Evolutionary conservation across 441 rosid species (phyloP).

Genomic region (Codiaeum variegatum): DNA sequence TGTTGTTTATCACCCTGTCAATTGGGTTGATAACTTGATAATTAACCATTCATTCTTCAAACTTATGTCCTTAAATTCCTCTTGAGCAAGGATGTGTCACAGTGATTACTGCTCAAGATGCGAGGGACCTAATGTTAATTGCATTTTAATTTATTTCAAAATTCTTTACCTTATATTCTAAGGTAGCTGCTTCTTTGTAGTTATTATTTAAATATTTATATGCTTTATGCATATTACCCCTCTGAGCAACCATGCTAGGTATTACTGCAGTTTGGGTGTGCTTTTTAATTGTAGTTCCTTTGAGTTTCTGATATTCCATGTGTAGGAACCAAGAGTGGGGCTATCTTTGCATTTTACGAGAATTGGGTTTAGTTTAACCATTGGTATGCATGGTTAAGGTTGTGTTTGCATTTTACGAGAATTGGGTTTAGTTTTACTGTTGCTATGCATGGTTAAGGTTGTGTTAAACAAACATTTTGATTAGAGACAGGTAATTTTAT

Average conservation of each 20-base stretch:
- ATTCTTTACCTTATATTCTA: background rate
- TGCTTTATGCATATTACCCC: background rate
- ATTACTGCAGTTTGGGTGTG: background rate
- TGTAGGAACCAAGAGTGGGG: background rate
- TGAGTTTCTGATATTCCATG: background rate
- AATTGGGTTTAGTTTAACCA: background rate
- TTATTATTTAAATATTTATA: background rate
- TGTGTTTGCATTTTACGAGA: background rate
- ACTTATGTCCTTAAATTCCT: background rate
- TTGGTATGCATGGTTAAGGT: background rate
- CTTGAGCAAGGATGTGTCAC: background rate
- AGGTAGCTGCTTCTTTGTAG: background rate
- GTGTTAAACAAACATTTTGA: background rate
- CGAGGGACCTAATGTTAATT: background rate
- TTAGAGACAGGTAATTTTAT: background rate
- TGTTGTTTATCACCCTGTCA: slow-evolving; percentile 10
- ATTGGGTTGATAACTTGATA: slow-evolving; percentile 6
- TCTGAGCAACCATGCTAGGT: background rate
- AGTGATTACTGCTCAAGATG: background rate
- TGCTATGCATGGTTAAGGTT: background rate
- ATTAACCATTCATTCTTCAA: background rate
- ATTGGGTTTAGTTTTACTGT: background rate
- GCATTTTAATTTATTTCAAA: background rate
- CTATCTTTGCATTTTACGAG: background rate
- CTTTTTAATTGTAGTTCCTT: background rate